Evolutionary conservation across 148 eudicot species (phyloP), one percentile per base, ranked within the genome.

Genomic region (Salicornia ramosissima): DNA sequence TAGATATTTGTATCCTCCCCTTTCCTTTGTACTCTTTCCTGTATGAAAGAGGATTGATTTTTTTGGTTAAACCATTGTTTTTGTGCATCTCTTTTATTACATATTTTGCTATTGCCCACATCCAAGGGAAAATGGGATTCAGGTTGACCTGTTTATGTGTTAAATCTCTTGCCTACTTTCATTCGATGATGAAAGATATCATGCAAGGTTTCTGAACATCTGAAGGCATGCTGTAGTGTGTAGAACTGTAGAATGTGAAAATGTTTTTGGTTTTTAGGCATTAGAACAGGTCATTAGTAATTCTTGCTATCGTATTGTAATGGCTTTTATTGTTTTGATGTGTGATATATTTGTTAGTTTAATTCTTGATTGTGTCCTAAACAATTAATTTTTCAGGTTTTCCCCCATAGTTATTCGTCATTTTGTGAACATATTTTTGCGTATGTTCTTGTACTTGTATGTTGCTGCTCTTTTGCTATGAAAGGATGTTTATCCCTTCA

Each of bases 41-140:
- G 29, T 31, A 64, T 22, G 62, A 16, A 67, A 62, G 30, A 12
- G 22, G 36, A 28, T 71, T 70, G 9, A 45, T 45, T n/a, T 31
- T 52, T 12, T 2, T 13, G 30, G 5, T 29, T 0, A 22, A 19
- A 46, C 33, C 46, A 5, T 47, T 69, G 51, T 11, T n/a, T 26
- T 55, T 43, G 34, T 10, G 14, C n/a, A n/a, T n/a, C n/a, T n/a
- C n/a, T n/a, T n/a, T n/a, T n/a, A n/a, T n/a, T n/a, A n/a, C n/a
- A n/a, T n/a, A n/a, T n/a, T n/a, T 49, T 58, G 18, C 34, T 10
- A 2, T 47, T 31, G 16, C 36, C 18, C 31, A n/a, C 8, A 2
- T 42, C 3, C 31, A 4, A 13, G 24, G 28, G 57, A 46, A 21
- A 40, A 19, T 2, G 19, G 16, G 34, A 68, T 36, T 43, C 12